These are phyloP conservation scores for Zygosaccharomyces pseudorouxii DNA, from an alignment of 805 yeast species.

Conservation along the genomic window DNA sequence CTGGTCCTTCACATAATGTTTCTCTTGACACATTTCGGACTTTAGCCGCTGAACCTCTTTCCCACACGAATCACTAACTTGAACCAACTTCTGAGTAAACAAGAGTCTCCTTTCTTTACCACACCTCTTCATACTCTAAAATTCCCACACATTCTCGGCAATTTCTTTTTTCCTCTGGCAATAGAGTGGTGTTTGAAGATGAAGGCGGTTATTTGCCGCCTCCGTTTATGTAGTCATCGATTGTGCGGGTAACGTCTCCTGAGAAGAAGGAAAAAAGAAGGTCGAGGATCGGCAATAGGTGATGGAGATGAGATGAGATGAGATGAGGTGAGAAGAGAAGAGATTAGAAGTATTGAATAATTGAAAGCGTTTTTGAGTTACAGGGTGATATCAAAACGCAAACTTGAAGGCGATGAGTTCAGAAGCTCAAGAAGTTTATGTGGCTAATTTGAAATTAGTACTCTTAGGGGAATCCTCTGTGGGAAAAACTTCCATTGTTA, in stretches of 20 bases:
- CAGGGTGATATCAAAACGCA: not conserved
- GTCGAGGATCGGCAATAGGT: not conserved
- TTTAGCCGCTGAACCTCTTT: no score
- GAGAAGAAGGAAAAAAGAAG: not conserved
- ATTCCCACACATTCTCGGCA: no score
- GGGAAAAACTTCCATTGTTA: conserved; percentile 63
- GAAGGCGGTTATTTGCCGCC: conserved; percentile 3
- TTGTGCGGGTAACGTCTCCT: not conserved
- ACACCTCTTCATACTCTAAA: no score
- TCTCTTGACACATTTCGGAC: no score
- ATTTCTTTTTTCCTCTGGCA: no score
- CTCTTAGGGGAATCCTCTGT: conserved; percentile 64
- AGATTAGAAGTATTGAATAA: not conserved
- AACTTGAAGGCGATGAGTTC: conserved; percentile 1
- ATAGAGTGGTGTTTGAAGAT: not conserved
- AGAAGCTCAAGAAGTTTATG: conserved; percentile 2
- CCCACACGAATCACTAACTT: no score
- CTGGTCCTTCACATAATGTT: no score
- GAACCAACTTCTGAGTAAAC: not conserved
- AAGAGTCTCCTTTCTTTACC: not conserved
- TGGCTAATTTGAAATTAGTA: conserved; percentile 46
- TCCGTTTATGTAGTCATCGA: not conserved
- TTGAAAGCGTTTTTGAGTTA: not conserved
- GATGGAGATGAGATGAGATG: not conserved
- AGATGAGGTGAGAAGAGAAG: not conserved